Evolutionary conservation across 2,329 filamentous ascomycete genomes (phyloP).

Genomic region (Chalaropsis thielavioides): DNA sequence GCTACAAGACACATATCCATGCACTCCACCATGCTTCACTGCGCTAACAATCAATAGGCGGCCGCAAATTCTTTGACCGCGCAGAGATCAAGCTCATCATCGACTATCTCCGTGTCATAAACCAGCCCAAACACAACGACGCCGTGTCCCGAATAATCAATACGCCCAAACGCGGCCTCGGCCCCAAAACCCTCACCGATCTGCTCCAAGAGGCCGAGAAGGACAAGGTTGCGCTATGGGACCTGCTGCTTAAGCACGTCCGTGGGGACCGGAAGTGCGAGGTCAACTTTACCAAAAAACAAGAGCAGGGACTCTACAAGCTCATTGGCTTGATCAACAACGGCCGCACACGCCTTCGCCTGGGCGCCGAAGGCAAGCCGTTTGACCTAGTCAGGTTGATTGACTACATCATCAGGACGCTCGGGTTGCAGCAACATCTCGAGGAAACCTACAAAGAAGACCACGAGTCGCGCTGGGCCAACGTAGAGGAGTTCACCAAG

Average conservation of each 20-base stretch:
- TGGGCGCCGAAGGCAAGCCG: conserved; percentile 22
- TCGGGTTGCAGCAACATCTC: conserved; percentile 62
- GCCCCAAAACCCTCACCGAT: conserved; percentile 59
- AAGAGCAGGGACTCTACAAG: conserved; percentile 27
- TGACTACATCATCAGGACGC: conserved; percentile 43
- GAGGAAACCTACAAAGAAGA: conserved; percentile 57
- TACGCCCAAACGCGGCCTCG: conserved; percentile 64
- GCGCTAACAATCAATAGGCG: conserved; percentile 25
- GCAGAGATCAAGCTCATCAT: conserved; percentile 74
- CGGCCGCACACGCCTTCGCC: conserved; percentile 23
- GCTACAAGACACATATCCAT: not conserved
- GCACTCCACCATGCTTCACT: not conserved
- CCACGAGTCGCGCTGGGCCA: conserved; percentile 68
- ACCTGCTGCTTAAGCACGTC: conserved; percentile 45
- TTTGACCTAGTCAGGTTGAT: conserved; percentile 35
- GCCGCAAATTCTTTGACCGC: conserved; percentile 81
- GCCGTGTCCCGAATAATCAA: conserved; percentile 75
- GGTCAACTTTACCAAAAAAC: conserved; percentile 37
- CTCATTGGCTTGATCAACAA: conserved; percentile 32
- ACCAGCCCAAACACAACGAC: conserved; percentile 77
- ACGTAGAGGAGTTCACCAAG: conserved; percentile 73
- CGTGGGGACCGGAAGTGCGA: conserved; percentile 34
- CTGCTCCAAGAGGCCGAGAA: conserved; percentile 64
- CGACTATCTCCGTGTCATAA: conserved; percentile 75
- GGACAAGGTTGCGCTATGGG: conserved; percentile 58